phyloP scores from a whole-genome alignment of 73 alveolate genomes.

The Paramecium sonneborni region DNA sequence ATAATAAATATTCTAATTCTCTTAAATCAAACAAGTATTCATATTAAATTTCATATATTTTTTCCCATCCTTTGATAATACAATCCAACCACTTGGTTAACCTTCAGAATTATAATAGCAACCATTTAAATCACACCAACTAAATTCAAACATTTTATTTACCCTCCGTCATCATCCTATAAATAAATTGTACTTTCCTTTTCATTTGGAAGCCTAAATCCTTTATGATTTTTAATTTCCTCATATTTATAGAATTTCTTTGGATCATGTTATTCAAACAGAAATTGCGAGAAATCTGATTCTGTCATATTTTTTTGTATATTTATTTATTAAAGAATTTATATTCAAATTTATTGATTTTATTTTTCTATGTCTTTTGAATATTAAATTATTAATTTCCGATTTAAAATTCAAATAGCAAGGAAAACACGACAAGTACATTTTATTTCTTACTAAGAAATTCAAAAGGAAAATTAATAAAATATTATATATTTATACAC shows the following conservation, averaged over 20 bases:
- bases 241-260: not conserved
- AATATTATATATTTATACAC: too few relatives aligned
- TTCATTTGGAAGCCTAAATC: not conserved
- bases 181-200: not conserved
- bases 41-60: not conserved
- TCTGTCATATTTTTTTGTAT: not conserved
- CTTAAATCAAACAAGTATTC: not conserved
- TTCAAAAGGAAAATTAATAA: too few relatives aligned
- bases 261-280: not conserved
- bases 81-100: not conserved
- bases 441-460: too few relatives aligned
- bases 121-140: slow-evolving; percentile 7
- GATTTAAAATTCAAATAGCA: too few relatives aligned
- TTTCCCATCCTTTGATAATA: not conserved
- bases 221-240: not conserved
- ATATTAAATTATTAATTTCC: too few relatives aligned
- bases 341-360: not conserved
- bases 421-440: too few relatives aligned
- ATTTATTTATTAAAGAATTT: not conserved
- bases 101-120: not conserved
- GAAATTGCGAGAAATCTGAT: not conserved
- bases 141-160: not conserved
- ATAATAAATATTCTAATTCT: not conserved
- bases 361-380: too few relatives aligned
- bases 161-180: not conserved